Conservation (phyloP, 495 filamentous ascomycete species). For the Mytilinidion resinicola region DNA sequence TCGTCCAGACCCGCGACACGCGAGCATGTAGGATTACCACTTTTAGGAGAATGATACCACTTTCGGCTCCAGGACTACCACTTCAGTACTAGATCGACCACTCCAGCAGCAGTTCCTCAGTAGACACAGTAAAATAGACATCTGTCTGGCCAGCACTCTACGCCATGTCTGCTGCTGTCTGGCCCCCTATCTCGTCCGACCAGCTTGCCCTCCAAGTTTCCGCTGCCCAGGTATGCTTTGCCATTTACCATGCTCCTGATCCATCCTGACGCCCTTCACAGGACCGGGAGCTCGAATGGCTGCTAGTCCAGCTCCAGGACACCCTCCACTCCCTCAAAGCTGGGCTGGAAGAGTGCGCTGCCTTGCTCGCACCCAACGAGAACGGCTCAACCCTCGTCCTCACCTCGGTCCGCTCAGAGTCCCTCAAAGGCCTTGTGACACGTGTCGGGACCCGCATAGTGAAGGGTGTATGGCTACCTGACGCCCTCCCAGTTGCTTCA, state of each 20-base stretch:
- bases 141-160: neutral
- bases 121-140: too few species aligned
- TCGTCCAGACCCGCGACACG: too few species aligned
- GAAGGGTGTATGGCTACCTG: slow-evolving; percentile 32
- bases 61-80: too few species aligned
- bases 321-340: slow-evolving; percentile 70
- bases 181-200: slow-evolving; percentile 22
- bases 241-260: neutral
- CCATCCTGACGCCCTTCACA: slow-evolving; percentile 28
- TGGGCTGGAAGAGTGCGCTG: slow-evolving; percentile 82
- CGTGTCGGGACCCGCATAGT: slow-evolving; percentile 44
- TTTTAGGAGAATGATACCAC: too few species aligned
- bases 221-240: slow-evolving; percentile 13
- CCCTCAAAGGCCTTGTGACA: slow-evolving; percentile 85
- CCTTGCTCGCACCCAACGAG: slow-evolving; percentile 73
- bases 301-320: slow-evolving; percentile 69
- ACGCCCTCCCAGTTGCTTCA: neutral
- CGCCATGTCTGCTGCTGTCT: slow-evolving; percentile 27
- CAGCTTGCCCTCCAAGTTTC: slow-evolving; percentile 16
- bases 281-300: slow-evolving; percentile 80
- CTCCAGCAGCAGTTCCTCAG: too few species aligned
- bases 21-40: too few species aligned
- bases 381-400: slow-evolving; percentile 80
- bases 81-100: too few species aligned
- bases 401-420: slow-evolving; percentile 79